Evolutionary conservation across 257 asterid species (phyloP).

Genomic region (Jasminum sambac): DNA sequence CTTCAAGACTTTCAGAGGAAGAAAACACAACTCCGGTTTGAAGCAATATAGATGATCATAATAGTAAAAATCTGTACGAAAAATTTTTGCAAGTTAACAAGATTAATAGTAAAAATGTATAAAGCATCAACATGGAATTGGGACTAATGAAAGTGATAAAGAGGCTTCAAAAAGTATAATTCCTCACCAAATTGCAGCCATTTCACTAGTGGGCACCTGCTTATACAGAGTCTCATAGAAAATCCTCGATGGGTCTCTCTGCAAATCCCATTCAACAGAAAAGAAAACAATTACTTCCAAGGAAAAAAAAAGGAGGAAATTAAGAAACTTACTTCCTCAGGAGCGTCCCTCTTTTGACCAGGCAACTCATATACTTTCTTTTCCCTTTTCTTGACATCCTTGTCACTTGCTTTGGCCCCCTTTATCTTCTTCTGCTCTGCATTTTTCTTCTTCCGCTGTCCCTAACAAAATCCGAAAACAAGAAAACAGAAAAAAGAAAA

Average conservation of each 20-base stretch:
- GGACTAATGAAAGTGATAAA: background rate
- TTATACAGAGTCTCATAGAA: slow-evolving; percentile 70
- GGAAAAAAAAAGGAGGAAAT: background rate
- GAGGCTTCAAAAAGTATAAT: background rate
- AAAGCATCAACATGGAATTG: background rate
- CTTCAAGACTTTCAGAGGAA: background rate
- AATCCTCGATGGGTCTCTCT: slow-evolving; percentile 84
- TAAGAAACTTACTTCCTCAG: slow-evolving; percentile 58
- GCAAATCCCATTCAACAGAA: slow-evolving; percentile 28
- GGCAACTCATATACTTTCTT: slow-evolving; percentile 74
- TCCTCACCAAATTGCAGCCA: slow-evolving; percentile 84
- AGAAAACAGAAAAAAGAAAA: background rate
- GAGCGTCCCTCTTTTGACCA: slow-evolving; percentile 85
- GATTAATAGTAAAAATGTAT: background rate
- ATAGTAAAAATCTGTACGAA: background rate
- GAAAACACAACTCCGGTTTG: background rate
- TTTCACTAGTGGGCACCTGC: slow-evolving; percentile 82
- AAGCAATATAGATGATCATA: background rate
- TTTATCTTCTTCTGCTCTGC: slow-evolving; percentile 36
- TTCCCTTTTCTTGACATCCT: slow-evolving; percentile 51
- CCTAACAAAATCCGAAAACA: slow-evolving; percentile 23
- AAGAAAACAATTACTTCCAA: background rate
- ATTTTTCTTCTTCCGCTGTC: slow-evolving; percentile 38
- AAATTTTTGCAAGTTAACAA: background rate
- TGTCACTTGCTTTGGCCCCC: slow-evolving; percentile 40